Evolutionary conservation across 1,284 basidiomycete species (phyloP), one percentile per base, ranked within the genome.

Genomic region (Neolentinus lepideus): DNA sequence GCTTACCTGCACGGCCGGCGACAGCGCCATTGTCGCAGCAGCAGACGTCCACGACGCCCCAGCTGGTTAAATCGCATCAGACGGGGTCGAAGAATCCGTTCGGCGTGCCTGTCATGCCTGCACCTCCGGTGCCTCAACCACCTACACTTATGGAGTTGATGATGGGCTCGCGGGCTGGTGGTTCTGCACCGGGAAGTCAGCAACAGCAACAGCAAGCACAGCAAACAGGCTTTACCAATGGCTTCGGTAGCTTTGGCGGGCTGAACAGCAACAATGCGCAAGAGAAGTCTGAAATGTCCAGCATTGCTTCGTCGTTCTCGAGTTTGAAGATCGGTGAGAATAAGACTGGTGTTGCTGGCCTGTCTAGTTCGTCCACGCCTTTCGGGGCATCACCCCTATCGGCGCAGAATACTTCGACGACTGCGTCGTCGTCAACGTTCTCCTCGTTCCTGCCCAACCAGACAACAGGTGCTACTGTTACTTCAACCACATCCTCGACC

Each of bases 81-180:
- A 99, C 96, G 1, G 95, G 96, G 19, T 92, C 92, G 2, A 87
- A 86, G 64, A 99, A 99, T 76, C 96, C 96, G 0, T 99, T 99
- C 64, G 94, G 94, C 6, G 81, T 85, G 24, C 80, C 89, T 1
- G 76, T 81, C 2, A 76, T 83, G 45, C 71, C 85, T n/a, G 72
- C 79, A 46, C 86, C 89, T 1, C 84, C 86, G 16, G 72, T 89
- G 19, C 85, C 89, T 2, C 89, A 87, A 67, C 77, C 78, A 19
- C 92, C 90, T 10, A 91, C 90, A 1, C 73, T 98, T 63, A 83
- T 91, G 69, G 89, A 97, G 64, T 71, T 98, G 8, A 81, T 87
- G 1, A 81, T 80, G 72, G 80, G 81, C 62, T 56, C 38, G 12
- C 4, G 24, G 47, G 4, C 22, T 29, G 47, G 27, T 8, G 21